Conservation (phyloP, 305 asterid genomes). For the Plantago lanceolata region DNA sequence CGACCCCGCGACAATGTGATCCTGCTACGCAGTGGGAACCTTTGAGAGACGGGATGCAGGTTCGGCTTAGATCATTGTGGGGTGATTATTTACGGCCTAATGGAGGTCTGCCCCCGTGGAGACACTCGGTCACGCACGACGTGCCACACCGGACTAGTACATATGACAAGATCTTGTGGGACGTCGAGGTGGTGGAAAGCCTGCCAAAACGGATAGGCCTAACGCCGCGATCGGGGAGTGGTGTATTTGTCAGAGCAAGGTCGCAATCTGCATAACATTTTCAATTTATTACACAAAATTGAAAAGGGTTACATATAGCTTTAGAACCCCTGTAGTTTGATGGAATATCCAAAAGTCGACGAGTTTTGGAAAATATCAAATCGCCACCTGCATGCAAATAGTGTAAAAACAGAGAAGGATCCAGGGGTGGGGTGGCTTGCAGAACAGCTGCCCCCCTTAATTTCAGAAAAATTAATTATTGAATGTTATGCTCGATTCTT, state of each 20-base stretch:
- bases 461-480: too few relatives aligned
- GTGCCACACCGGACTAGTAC: slow-evolving; percentile 37
- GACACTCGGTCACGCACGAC: slow-evolving; percentile 55
- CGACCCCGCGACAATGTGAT: slow-evolving; percentile 35
- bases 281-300: background rate
- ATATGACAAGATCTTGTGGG: slow-evolving; percentile 51
- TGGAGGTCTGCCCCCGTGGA: slow-evolving; percentile 68
- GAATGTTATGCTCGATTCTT: too few relatives aligned
- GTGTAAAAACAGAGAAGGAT: too few relatives aligned
- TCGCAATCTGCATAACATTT: slow-evolving; percentile 19
- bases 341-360: too few relatives aligned
- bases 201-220: background rate
- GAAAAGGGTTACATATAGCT: too few relatives aligned
- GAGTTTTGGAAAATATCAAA: too few relatives aligned
- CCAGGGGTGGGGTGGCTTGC: too few relatives aligned
- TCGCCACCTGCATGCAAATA: too few relatives aligned
- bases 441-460: too few relatives aligned
- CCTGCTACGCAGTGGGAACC: slow-evolving; percentile 67
- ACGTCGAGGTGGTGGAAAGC: slow-evolving; percentile 50
- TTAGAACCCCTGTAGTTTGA: too few relatives aligned
- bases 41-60: slow-evolving; percentile 55
- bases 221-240: slow-evolving; percentile 19
- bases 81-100: slow-evolving; percentile 52
- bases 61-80: slow-evolving; percentile 49
- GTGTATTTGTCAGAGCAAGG: slow-evolving; percentile 25